Conservation (phyloP, 306 rosid genomes). For the Pyrus bretschneideri region DNA sequence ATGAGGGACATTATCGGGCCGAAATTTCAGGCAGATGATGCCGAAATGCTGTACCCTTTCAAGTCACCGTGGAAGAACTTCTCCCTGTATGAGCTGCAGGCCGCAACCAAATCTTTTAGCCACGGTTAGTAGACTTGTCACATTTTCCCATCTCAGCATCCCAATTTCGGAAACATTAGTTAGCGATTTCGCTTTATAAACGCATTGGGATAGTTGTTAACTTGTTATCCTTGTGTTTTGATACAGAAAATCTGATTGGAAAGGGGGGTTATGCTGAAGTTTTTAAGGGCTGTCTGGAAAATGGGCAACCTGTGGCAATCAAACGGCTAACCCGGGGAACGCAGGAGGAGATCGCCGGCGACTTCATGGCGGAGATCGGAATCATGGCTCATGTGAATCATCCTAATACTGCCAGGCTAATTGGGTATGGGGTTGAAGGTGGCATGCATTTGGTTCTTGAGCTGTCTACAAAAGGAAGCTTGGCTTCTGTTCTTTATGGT, state of each 20-base stretch:
- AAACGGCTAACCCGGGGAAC: constrained; percentile 69
- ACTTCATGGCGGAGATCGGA: constrained; percentile 82
- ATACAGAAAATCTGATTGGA: constrained; percentile 79
- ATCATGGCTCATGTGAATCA: constrained; percentile 89
- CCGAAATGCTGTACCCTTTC: constrained; percentile 26
- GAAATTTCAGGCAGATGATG: constrained; percentile 34
- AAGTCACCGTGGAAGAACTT: constrained; percentile 83
- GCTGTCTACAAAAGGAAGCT: constrained; percentile 79
- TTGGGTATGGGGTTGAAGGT: constrained; percentile 94
- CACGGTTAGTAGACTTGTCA: constrained; percentile 34
- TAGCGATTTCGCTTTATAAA: not conserved
- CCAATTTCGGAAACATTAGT: not conserved
- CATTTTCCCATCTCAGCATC: not conserved
- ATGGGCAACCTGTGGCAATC: constrained; percentile 68
- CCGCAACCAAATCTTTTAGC: constrained; percentile 69
- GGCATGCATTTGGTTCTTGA: constrained; percentile 90
- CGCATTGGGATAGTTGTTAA: not conserved
- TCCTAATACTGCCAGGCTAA: constrained; percentile 74
- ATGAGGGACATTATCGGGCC: constrained; percentile 51
- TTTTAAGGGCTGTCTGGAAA: constrained; percentile 71
- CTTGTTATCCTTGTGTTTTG: constrained; percentile 13
- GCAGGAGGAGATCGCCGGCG: constrained; percentile 64
- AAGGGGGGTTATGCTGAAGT: constrained; percentile 98
- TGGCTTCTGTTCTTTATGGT: constrained; percentile 85
- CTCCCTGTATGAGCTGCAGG: constrained; percentile 53